phyloP scores from a whole-genome alignment of 75 land plant genomes.

The Azolla pinnata region DNA sequence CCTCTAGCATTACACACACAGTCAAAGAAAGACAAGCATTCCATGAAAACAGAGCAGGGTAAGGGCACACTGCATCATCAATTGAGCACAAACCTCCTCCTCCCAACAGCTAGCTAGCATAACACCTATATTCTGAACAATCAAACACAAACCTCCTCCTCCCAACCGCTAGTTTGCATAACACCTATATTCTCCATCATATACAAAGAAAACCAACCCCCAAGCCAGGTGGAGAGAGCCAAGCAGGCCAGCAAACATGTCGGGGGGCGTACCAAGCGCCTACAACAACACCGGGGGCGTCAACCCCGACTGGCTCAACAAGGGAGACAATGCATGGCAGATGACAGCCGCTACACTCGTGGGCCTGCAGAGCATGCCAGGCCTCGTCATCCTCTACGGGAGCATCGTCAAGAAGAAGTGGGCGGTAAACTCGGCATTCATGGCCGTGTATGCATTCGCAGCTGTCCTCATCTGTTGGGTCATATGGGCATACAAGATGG shows the following conservation, averaged over 20 bases:
- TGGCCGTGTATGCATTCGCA: constrained; percentile 55
- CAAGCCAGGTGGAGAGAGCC: no score
- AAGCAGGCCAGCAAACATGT: constrained; percentile 4
- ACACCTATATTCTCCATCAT: no score
- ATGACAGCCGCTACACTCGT: constrained; percentile 49
- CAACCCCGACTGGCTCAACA: constrained; percentile 49
- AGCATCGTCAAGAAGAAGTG: constrained; percentile 59
- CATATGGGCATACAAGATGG: constrained; percentile 39
- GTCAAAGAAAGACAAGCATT: no score
- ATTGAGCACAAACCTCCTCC: no score
- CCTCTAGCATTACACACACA: no score
- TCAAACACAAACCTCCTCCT: no score
- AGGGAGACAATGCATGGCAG: constrained; percentile 70
- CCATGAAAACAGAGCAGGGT: no score
- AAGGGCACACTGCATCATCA: no score
- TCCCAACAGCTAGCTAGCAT: no score
- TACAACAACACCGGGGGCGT: constrained; percentile 25
- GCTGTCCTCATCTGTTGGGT: constrained; percentile 51
- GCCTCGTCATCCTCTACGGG: constrained; percentile 49
- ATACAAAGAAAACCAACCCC: no score
- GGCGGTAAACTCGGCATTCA: constrained; percentile 62
- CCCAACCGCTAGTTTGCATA: no score
- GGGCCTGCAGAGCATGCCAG: constrained; percentile 48
- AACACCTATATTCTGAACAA: no score
- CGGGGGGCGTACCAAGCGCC: constrained; percentile 23